Conservation (phyloP, 306 rosid species). For the Casuarina cunninghamiana region DNA sequence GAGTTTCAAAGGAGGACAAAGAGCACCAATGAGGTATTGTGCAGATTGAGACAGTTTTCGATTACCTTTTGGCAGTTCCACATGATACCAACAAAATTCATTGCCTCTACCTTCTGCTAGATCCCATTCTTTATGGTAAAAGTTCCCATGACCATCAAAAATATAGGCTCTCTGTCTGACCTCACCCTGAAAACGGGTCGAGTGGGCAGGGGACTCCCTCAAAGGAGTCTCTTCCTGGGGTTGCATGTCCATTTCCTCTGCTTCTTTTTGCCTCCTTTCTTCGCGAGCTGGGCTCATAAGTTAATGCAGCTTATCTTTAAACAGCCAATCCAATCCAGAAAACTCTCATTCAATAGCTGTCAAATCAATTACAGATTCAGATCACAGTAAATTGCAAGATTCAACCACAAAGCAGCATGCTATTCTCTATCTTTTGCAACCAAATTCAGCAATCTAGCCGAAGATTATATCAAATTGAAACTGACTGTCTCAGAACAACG, state of each 20-base stretch:
- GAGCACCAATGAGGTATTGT: slow-evolving; percentile 71
- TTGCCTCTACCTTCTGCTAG: slow-evolving; percentile 55
- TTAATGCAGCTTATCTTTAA: slow-evolving; percentile 27
- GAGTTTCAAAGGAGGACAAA: slow-evolving; percentile 94
- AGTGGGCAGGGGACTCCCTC: slow-evolving; percentile 39
- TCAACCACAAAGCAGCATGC: slow-evolving; percentile 26
- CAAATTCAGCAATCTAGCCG: slow-evolving; percentile 1
- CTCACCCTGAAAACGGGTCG: slow-evolving; percentile 42
- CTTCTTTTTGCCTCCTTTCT: slow-evolving; percentile 34
- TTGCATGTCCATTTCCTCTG: slow-evolving; percentile 56
- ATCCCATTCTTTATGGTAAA: slow-evolving; percentile 86
- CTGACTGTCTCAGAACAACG: slow-evolving; percentile 20
- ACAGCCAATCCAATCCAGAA: slow-evolving; percentile 18
- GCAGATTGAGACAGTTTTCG: slow-evolving; percentile 80
- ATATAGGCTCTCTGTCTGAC: slow-evolving; percentile 85
- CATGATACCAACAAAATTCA: slow-evolving; percentile 97
- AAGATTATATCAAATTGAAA: slow-evolving; percentile 10
- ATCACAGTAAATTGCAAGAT: slow-evolving; percentile 14
- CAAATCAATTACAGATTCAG: slow-evolving; percentile 20
- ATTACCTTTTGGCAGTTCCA: slow-evolving; percentile 86
- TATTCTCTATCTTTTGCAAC: slow-evolving; percentile 9
- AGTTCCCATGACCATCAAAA: slow-evolving; percentile 77
- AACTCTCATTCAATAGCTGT: slow-evolving; percentile 22
- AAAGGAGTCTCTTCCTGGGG: slow-evolving; percentile 38
- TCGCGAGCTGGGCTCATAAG: slow-evolving; percentile 57